Evolutionary conservation across 306 rosid genomes (phyloP).

Genomic region (Medicago ruthenica): DNA sequence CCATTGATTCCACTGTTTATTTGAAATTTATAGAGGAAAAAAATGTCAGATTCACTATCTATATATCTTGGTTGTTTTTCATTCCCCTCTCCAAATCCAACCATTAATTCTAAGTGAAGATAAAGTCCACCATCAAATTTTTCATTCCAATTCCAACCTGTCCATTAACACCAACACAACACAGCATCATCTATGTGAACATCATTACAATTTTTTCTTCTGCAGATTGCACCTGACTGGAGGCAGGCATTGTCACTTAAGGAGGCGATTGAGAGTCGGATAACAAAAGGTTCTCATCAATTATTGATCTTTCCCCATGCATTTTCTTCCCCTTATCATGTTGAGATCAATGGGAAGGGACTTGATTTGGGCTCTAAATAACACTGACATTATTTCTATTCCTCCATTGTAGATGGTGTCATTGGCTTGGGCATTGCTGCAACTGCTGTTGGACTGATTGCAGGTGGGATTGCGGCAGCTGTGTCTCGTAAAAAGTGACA

Average conservation of each 20-base stretch:
- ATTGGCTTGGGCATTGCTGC: conserved; percentile 91
- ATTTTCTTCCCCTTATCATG: conserved; percentile 5
- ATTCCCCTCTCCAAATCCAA: not conserved
- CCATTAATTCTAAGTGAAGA: not conserved
- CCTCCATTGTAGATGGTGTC: conserved; percentile 73
- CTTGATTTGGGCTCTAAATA: conserved; percentile 32
- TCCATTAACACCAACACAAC: conserved; percentile 7
- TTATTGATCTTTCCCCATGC: conserved; percentile 3
- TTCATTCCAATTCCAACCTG: not conserved
- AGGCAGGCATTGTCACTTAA: conserved; percentile 83
- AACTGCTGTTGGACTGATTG: conserved; percentile 82
- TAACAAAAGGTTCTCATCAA: conserved; percentile 71
- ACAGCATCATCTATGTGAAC: conserved; percentile 19
- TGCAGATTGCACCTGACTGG: conserved; percentile 94
- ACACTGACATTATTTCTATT: conserved; percentile 35
- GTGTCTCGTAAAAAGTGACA: conserved; percentile 64
- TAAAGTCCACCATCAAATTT: not conserved
- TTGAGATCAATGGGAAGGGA: not conserved
- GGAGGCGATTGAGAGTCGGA: conserved; percentile 62
- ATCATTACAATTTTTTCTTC: conserved; percentile 21
- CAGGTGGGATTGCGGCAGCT: conserved; percentile 84
- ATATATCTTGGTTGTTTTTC: conserved; percentile 11
- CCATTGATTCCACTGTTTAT: not conserved
- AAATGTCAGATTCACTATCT: not conserved
- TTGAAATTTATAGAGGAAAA: conserved; percentile 9